Percentiles rank a stretch among this genome's conserved stretches.
phyloP scores from a whole-genome alignment of 2,329 filamentous ascomycete genomes.

The Sporothrix euskadiensis region DNA sequence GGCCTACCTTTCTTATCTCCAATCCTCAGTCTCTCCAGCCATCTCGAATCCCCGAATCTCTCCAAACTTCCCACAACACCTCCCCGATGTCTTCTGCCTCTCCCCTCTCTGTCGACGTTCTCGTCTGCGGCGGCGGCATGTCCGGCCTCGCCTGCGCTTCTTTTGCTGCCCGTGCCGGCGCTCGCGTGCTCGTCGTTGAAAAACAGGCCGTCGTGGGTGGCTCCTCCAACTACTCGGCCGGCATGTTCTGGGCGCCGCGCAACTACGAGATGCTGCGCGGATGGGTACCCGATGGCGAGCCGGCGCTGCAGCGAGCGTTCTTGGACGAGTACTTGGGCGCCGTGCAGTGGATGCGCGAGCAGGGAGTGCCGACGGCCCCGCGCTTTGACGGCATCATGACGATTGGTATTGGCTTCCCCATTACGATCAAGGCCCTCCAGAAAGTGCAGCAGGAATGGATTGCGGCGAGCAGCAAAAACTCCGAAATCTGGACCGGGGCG shows the following conservation, averaged over 20 bases:
- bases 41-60: not conserved
- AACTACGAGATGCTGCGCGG: slow-evolving; percentile 13
- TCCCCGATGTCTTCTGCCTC: not conserved
- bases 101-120: not conserved
- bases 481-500: not conserved
- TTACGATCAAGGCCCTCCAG: not conserved
- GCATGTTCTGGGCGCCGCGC: slow-evolving; percentile 17
- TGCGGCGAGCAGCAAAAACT: not conserved
- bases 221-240: slow-evolving; percentile 16
- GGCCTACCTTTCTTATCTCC: not conserved
- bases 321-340: not conserved
- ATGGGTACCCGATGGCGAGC: not conserved
- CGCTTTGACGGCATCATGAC: slow-evolving; percentile 19
- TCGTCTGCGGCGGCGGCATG: slow-evolving; percentile 13
- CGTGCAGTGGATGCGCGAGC: slow-evolving; percentile 19
- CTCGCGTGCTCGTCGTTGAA: slow-evolving; percentile 8
- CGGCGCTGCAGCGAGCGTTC: slow-evolving; percentile 2
- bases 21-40: not conserved
- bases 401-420: slow-evolving; percentile 18
- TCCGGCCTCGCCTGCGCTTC: slow-evolving; percentile 9
- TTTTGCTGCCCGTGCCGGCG: not conserved
- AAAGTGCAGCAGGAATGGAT: not conserved
- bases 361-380: not conserved
- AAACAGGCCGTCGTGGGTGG: not conserved
- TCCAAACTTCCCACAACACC: not conserved